A percentile compares a stretch with the other conserved stretches of the same genome.
These are phyloP conservation scores for Blepharisma japonicum DNA, from an alignment of 73 alveolate species.

Conservation along the genomic window DNA sequence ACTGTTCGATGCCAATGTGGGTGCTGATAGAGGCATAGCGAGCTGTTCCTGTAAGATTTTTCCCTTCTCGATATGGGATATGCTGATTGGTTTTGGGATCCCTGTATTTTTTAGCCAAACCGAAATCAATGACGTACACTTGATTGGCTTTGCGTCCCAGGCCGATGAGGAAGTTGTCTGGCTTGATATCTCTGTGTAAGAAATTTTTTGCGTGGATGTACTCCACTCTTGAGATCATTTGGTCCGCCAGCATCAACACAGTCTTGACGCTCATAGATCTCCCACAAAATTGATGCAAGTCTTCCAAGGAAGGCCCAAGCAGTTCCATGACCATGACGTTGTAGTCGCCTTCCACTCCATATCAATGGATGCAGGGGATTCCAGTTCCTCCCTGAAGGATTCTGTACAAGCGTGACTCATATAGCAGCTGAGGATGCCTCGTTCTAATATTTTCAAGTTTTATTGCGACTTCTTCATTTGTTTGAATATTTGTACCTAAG, in stretches of 20 bases:
- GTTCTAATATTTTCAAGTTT: slow-evolving; percentile 54
- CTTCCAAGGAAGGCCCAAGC: slow-evolving; percentile 66
- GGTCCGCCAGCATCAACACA: slow-evolving; percentile 69
- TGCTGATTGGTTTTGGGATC: slow-evolving; percentile 66
- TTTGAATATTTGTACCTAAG: slow-evolving; percentile 66
- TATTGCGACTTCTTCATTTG: slow-evolving; percentile 67
- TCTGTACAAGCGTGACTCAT: slow-evolving; percentile 45
- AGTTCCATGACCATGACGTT: slow-evolving; percentile 77
- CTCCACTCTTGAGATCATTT: slow-evolving; percentile 60
- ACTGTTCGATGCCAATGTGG: slow-evolving; percentile 52
- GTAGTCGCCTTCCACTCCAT: slow-evolving; percentile 62
- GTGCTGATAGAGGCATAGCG: slow-evolving; percentile 58
- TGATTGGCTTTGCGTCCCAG: slow-evolving; percentile 33
- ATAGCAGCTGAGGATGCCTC: slow-evolving; percentile 44
- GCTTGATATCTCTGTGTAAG: slow-evolving; percentile 64
- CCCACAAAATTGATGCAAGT: slow-evolving; percentile 42
- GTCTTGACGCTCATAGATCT: slow-evolving; percentile 52
- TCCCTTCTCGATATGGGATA: slow-evolving; percentile 84
- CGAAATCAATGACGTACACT: slow-evolving; percentile 62
- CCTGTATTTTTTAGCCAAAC: slow-evolving; percentile 65
- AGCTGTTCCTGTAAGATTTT: slow-evolving; percentile 94
- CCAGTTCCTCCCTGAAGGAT: slow-evolving; percentile 37
- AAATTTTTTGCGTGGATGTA: slow-evolving; percentile 54
- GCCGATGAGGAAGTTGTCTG: slow-evolving; percentile 68
- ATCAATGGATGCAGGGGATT: slow-evolving; percentile 39